Evolutionary conservation across 139 green algal species (phyloP), one percentile per base, ranked within the genome.

Genomic region (Haematococcus lacustris): DNA sequence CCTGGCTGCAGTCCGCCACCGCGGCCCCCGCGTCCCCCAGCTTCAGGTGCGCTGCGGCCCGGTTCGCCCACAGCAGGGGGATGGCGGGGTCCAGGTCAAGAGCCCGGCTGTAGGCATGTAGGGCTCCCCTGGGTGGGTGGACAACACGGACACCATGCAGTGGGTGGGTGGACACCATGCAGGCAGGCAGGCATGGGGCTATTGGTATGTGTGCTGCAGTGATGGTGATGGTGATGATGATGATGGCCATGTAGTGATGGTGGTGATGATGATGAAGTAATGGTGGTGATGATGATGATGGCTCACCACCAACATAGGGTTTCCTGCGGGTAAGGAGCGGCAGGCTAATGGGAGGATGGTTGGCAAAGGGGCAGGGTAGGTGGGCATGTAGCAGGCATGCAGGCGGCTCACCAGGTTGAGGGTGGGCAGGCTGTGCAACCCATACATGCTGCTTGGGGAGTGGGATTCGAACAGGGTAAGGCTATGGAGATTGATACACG

Each of bases 1-100:
- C 87, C 25, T 30, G 32, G 26, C 33, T 78, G 73, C 84, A 88
- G 78, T 91, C 86, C 3, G 40, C 73, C 51, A 78, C 70, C 38
- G 71, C 83, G 1, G 71, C 43, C 39, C 30, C 74, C 37, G 50
- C 30, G 5, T 68, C 51, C 5, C 80, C 78, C 47, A 88, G 57
- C 50, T 81, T 77, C 21, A 89, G 76, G 43, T 85, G 76, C 64
- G 78, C 86, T 2, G 83, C 82, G 3, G 83, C 80, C 5, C 85
- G 73, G 75, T 92, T 92, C 43, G 82, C 35, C 25, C 57, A 57
- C 47, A 57, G 47, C 47, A 57, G 13, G 21, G 21, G 13, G 13
- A 57, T 57, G 47, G 47, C 13, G 13, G 47, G 47, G 47, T 57
- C 47, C 47, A 57, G 47, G 13, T 57, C 47, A 28, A 57, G 47